Percentiles rank a stretch among this genome's conserved stretches.
Evolutionary conservation across 164 flowering plant genomes (phyloP).

Genomic region (Taxillus chinensis): DNA sequence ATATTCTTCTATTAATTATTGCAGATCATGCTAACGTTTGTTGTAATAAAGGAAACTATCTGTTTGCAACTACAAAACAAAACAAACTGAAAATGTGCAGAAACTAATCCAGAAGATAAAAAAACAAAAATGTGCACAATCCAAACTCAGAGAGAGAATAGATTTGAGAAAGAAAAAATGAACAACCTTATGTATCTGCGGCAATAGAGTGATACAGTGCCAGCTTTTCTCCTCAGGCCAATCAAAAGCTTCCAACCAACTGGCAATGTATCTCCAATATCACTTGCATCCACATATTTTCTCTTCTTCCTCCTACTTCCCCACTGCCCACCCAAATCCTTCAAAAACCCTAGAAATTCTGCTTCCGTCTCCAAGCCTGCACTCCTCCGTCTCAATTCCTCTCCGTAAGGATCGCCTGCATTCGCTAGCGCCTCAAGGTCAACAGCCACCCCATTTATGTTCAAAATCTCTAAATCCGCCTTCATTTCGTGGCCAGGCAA

Average conservation of each 20-base stretch:
- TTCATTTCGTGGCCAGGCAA: slow-evolving; percentile 5
- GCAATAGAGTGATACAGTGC: slow-evolving; percentile 32
- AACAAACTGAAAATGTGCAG: too few species aligned
- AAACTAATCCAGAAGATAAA: too few species aligned
- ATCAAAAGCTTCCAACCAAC: slow-evolving; percentile 51
- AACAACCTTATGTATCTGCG: slow-evolving; percentile 44
- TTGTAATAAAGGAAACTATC: too few species aligned
- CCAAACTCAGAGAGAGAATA: too few species aligned
- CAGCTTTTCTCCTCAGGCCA: slow-evolving; percentile 36
- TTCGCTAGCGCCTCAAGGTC: slow-evolving; percentile 23
- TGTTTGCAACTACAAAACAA: too few species aligned
- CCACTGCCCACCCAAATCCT: slow-evolving; percentile 47
- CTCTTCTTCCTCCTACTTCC: slow-evolving; percentile 55
- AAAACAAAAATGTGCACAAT: too few species aligned
- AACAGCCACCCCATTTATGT: slow-evolving; percentile 29
- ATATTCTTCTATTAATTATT: too few species aligned
- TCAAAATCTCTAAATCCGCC: slow-evolving; percentile 18
- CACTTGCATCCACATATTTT: slow-evolving; percentile 38
- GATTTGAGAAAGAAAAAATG: background rate
- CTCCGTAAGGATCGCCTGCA: slow-evolving; percentile 29
- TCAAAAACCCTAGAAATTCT: slow-evolving; percentile 31
- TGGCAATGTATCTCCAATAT: slow-evolving; percentile 38
- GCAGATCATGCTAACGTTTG: too few species aligned
- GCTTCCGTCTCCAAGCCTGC: slow-evolving; percentile 38
- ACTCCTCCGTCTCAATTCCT: slow-evolving; percentile 39